Base-by-base conservation (phyloP, 768 basidiomycete species). In the Russula foetens region DNA sequence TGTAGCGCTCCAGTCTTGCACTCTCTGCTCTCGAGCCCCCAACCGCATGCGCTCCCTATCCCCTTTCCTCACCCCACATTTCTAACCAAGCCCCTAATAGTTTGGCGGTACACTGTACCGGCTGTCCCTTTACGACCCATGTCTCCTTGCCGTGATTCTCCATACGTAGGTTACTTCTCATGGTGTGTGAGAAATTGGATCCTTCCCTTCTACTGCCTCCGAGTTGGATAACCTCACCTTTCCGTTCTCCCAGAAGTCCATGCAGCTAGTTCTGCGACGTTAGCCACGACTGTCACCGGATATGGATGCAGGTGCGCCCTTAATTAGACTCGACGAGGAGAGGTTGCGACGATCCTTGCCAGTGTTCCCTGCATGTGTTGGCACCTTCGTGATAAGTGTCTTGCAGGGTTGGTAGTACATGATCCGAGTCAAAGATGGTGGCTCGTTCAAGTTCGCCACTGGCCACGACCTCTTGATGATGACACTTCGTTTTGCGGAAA, bases 321-420 rank as follows among this genome's bases (percentile, higher is more conserved):
- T 52, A 62, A 62, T 62, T 62, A 41, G 2, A 41, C 61, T 38
- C 17, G 9, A 35, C 44, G 58, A 24, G 51, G 56, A 43, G 49
- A 5, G 11, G 15, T 28, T 35, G 19, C 43, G 48, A 23, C 38
- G 49, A 51, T 64, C 63, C 15, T 26, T 19, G 33, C 4, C n/a
- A n/a, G n/a, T n/a, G n/a, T 44, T 56, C n/a, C 49, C 35, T 53
- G 29, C n/a, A n/a, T n/a, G n/a, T n/a, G n/a, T n/a, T 7, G 2
- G 24, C 45, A 14, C 23, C 19, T 31, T 53, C 24, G 28, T 39
- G 8, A 47, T 38, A 35, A 39, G 3, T 2, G 39, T 28, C 48
- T 6, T 52, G 49, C 47, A 28, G 38, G 33, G 45, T 35, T 4
- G 5, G 9, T 33, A 5, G 31, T 9, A 44, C 28, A 31, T n/a